A percentile compares a stretch with the other conserved stretches of the same genome.
phyloP scores from a whole-genome alignment of 257 asterid genomes.

The Handroanthus guayacan region DNA sequence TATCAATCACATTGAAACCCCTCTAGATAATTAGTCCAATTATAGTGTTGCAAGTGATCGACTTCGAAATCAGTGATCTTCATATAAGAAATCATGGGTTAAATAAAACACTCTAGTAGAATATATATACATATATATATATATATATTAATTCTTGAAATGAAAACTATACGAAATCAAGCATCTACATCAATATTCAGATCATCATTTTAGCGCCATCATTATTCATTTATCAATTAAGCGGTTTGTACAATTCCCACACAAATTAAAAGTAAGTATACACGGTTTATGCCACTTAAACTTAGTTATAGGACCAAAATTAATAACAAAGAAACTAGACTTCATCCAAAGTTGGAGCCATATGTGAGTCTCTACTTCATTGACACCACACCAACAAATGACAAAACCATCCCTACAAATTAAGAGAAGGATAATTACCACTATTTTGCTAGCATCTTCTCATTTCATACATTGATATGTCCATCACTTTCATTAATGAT shows the following conservation, averaged over 20 bases:
- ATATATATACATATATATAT: too few relatives aligned
- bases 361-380: slow-evolving; percentile 28
- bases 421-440: not conserved
- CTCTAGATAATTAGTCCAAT: too few relatives aligned
- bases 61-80: too few relatives aligned
- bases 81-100: too few relatives aligned
- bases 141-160: too few relatives aligned
- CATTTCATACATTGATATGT: slow-evolving; percentile 35
- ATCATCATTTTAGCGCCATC: not conserved
- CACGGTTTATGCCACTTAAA: slow-evolving; percentile 35
- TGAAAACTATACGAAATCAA: not conserved
- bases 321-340: not conserved
- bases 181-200: not conserved
- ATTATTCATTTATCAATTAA: slow-evolving; percentile 14
- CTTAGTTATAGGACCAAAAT: slow-evolving; percentile 25
- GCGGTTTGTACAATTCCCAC: not conserved
- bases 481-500: slow-evolving; percentile 40
- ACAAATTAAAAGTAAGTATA: not conserved
- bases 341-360: slow-evolving; percentile 27
- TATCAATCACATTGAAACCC: too few relatives aligned
- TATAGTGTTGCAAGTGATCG: too few relatives aligned
- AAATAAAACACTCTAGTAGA: too few relatives aligned
- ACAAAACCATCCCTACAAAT: slow-evolving; percentile 24
- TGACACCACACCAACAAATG: slow-evolving; percentile 39
- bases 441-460: slow-evolving; percentile 33